Base-by-base conservation (phyloP, 768 basidiomycete genomes). In the Serendipita vermifera region DNA sequence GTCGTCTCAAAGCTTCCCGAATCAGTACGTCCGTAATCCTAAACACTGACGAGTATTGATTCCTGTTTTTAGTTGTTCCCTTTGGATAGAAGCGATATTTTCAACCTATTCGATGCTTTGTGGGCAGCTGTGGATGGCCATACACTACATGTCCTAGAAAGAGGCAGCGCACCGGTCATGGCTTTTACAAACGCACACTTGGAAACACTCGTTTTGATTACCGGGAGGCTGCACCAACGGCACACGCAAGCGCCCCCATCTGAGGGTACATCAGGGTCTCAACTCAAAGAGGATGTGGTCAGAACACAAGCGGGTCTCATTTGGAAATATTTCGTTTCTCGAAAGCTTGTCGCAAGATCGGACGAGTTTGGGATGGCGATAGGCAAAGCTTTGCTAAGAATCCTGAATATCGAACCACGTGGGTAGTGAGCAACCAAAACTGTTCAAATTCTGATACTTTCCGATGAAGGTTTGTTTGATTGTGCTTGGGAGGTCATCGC, bases 81-180 rank as follows among this genome's bases (percentile, higher is more conserved):
- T 0, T 58, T 67, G 0, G 62, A 64, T 0, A 20, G 60, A 1
- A 27, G 65, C 20, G 66, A 71, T 65, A 53, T 83, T 2, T 61
- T 70, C 2, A 72, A 75, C 27, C 69, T 94, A 38, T 86, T 90
- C 64, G 68, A 73, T 0, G 79, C 87, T 0, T 81, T 97, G 62
- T 96, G 92, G 90, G 77, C 81, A 14, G 90, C 87, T 0, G 67
- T 88, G 1, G 81, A 86, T 54, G 78, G 78, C 4, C 77, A 79
- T 22, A 80, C 83, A 0, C 72, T 87, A 3, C 77, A 74, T 33
- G 72, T 80, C 0, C 72, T 83, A 7, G 73, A 81, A 48, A 73
- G 79, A 4, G 64, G 71, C 1, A 70, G 71, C 5, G 71, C 76
- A 9, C 77, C 77, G 3, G 75, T 80, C 0, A 61, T 60, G 32